Conservation (phyloP, 331 rosid genomes). For the Rosa hybrid region DNA sequence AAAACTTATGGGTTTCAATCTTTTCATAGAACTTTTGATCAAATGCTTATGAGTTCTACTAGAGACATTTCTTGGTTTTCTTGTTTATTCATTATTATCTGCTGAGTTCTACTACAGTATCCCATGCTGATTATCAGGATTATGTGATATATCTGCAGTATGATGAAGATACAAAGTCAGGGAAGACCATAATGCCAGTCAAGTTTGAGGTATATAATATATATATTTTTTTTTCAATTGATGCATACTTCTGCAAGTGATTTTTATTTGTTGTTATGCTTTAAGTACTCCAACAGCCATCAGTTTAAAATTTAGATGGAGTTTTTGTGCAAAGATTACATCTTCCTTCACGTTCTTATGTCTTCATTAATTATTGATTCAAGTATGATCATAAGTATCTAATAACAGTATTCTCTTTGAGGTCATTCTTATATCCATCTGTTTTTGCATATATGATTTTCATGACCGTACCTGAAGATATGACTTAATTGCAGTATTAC, state of each 20-base stretch:
- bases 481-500: background rate
- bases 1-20: background rate
- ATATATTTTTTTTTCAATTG: background rate
- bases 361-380: background rate
- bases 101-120: background rate
- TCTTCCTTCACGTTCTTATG: background rate
- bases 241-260: background rate
- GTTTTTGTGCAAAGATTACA: background rate
- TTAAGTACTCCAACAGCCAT: background rate
- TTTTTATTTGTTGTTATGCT: background rate
- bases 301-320: background rate
- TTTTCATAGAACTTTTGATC: background rate
- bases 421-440: background rate
- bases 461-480: background rate
- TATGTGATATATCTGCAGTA: conserved; percentile 40
- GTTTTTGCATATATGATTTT: background rate
- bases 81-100: background rate
- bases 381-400: background rate
- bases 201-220: conserved; percentile 52
- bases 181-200: conserved; percentile 55
- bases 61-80: background rate
- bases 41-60: background rate
- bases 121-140: background rate
- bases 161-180: conserved; percentile 46
- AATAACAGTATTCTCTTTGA: background rate